Conservation (phyloP, 176 grass and related monocot species). For the Paspalum vaginatum region DNA sequence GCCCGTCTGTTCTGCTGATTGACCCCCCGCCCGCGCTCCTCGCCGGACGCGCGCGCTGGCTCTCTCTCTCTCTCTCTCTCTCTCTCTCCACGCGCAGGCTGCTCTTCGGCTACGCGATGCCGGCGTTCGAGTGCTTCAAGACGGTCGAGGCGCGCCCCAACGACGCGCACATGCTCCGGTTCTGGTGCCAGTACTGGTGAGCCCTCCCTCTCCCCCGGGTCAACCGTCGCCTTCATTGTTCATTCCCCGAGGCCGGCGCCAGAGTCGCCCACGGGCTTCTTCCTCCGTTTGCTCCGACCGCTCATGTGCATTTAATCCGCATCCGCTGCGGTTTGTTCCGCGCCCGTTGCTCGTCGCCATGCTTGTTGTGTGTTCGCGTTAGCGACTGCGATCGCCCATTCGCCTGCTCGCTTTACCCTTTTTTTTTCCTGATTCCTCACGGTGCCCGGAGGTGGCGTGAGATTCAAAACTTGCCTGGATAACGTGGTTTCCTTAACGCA, state of each 20-base stretch:
- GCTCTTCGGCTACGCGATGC: slow-evolving; percentile 86
- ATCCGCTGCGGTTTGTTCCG: too few relatives aligned
- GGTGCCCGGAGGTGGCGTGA: slow-evolving; percentile 17
- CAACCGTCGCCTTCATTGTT: background rate
- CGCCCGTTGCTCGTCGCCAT: too few relatives aligned
- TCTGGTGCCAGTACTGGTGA: slow-evolving; percentile 99
- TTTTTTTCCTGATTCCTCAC: background rate
- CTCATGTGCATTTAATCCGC: too few relatives aligned
- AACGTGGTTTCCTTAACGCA: slow-evolving; percentile 22
- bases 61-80: background rate
- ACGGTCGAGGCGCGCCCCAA: slow-evolving; percentile 68
- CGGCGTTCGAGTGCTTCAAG: slow-evolving; percentile 98
- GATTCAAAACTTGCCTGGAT: slow-evolving; percentile 30
- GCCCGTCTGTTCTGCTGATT: too few relatives aligned
- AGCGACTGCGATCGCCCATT: too few relatives aligned
- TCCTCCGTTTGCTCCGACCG: too few relatives aligned
- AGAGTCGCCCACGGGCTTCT: too few relatives aligned
- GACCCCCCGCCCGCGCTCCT: too few relatives aligned
- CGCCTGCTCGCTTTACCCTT: background rate
- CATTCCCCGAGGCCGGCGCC: too few relatives aligned
- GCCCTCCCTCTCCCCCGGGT: background rate
- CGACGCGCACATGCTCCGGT: slow-evolving; percentile 68
- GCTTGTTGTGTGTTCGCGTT: too few relatives aligned
- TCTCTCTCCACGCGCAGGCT: slow-evolving; percentile 36
- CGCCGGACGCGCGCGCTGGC: background rate